Base-by-base conservation (phyloP, 495 filamentous ascomycete genomes). In the Trichoderma parareesei region DNA sequence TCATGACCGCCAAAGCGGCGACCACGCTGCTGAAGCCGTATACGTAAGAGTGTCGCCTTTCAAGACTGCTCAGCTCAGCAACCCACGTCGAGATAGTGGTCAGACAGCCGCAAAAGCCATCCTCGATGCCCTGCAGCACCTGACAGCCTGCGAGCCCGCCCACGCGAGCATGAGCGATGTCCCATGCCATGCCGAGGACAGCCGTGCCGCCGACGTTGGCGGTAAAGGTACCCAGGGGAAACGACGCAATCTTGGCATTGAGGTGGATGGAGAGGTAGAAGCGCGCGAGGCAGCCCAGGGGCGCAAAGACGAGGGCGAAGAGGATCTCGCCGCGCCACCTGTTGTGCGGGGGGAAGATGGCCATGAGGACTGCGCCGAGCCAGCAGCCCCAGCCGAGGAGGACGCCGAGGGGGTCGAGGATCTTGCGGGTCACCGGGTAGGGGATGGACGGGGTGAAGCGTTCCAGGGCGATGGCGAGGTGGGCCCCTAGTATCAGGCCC, bases 11-110 rank as follows among this genome's bases (percentile, higher is more conserved):
- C 67, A 95, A 73, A 3, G 82, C 89, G 5, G 81, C 81, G 0
- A 72, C 71, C 1, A 96, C 80, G 73, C 90, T 97, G 44, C 71
- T 65, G 0, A 73, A 70, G 0, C 89, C 92, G 76, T 98, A 98
- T 0, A 86, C 63, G 77, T 93, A 97, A 0, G 87, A 86, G 77
- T 92, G 79, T 27, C 81, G 73, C 40, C 87, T 78, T 68, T 81
- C 73, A 72, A 96, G 70, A 3, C 84, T 85, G 66, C 85, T 84
- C 71, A 97, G 70, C 80, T 98, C 93, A 10, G 79, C 76, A 14
- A 94, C 89, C 91, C 92, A 97, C 5, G 93, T 97, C 69, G 88
- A 92, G n/a, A 98, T 85, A 10, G 93, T 98, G 11, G 93, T 97
- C 70, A 91, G 76, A 67, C 88, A 88, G 9, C 93, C 93, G 72